Base-by-base conservation (phyloP, 2,329 filamentous ascomycete species). In the Epichloe glyceriae region DNA sequence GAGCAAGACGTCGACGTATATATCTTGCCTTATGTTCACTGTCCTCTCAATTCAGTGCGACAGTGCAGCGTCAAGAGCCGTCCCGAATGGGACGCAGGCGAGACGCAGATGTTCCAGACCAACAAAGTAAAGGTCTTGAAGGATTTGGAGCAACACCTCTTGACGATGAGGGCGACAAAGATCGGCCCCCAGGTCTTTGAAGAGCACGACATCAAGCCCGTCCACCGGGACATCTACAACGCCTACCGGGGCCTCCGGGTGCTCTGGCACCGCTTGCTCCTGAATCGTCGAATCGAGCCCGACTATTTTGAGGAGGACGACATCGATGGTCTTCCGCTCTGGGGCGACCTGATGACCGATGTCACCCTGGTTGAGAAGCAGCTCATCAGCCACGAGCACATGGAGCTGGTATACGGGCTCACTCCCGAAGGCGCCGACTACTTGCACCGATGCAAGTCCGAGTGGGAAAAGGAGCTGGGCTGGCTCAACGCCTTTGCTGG, bases 401-500 rank as follows among this genome's bases (percentile, higher is more conserved):
- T 47, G 7, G 2, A 1, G 2, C 12, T 17, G 5, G n/a, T 50
- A 0, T 61, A 61, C 43, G 52, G 53, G 7, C 40, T 57, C n/a
- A 48, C 43, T 15, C n/a, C 20, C 0, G 46, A 48, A 1, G 37
- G 19, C 8, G 38, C 58, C 22, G 11, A 46, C 1, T 53, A 53
- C 34, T 39, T 58, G 47, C 17, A 48, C 4, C 15, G 33, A 1
- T 41, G 52, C 11, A 47, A 40, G 14, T 5, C 33, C 0, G 3
- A 46, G 7, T 57, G 56, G 57, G 22, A 43, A 5, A 34, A 48
- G n/a, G 58, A 59, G 46, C 20, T 51, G 5, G 11, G 30, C 4
- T 55, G 53, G 35, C 47, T 61, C 15, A 55, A 60, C 42, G 49
- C 54, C 39, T 61, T 52, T 33, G 57, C 50, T 12, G 58, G 58